Conservation (phyloP, 371 early-diverging fungal genomes). For the Phascolomyces articulosus region DNA sequence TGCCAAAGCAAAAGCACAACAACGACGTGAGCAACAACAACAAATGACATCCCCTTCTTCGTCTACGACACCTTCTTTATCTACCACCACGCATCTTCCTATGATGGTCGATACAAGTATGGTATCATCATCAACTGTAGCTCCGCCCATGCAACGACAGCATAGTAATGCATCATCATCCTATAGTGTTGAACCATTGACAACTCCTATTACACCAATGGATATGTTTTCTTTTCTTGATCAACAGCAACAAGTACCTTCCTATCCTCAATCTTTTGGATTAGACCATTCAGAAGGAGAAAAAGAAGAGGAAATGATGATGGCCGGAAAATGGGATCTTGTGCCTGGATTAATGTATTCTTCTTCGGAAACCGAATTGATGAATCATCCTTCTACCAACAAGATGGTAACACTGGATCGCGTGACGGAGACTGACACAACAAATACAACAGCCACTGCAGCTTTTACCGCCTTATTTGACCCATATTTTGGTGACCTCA, state of each 20-base stretch:
- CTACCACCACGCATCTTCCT: not conserved
- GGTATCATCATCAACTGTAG: too few relatives aligned
- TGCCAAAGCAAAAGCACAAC: conserved; percentile 68
- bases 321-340: conserved; percentile 1
- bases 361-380: not conserved
- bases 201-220: conserved; percentile 3
- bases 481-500: not conserved
- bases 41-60: conserved; percentile 3
- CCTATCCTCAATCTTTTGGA: too few relatives aligned
- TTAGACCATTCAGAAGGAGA: too few relatives aligned
- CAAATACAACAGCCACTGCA: not conserved
- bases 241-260: not conserved
- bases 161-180: not conserved
- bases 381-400: not conserved
- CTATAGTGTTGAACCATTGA: conserved; percentile 1
- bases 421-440: conserved; percentile 3
- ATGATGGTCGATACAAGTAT: not conserved
- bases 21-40: conserved; percentile 9
- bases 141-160: conserved; percentile 7
- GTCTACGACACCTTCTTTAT: not conserved
- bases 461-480: conserved; percentile 2
- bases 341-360: not conserved
- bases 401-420: not conserved
- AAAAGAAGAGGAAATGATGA: too few relatives aligned
- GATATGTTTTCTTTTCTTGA: conserved; percentile 1